Evolutionary conservation across 192 early-diverging fungal species (phyloP).

Genomic region (Gorgonomyces haynaldii): DNA sequence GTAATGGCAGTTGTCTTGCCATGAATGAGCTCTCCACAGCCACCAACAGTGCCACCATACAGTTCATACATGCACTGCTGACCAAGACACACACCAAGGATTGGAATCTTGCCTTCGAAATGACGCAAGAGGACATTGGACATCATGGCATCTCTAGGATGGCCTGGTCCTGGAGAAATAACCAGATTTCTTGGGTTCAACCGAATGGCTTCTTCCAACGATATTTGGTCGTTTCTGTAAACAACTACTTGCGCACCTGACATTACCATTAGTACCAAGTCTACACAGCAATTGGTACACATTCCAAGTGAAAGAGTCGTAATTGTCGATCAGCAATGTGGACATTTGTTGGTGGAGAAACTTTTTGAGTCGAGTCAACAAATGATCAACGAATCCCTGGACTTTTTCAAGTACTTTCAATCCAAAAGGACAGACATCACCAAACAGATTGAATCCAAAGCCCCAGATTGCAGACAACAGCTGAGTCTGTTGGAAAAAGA

Average conservation of each 20-base stretch:
- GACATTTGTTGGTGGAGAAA: too few relatives aligned
- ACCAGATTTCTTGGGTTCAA: slow-evolving; percentile 88
- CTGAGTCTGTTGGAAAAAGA: too few relatives aligned
- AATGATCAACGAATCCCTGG: too few relatives aligned
- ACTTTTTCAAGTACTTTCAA: too few relatives aligned
- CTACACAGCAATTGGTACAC: slow-evolving; percentile 89
- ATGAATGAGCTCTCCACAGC: slow-evolving; percentile 94
- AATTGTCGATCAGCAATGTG: slow-evolving; percentile 90
- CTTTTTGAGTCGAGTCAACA: too few relatives aligned
- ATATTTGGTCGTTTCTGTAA: slow-evolving; percentile 87
- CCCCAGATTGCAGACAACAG: too few relatives aligned
- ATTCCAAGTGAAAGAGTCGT: slow-evolving; percentile 99
- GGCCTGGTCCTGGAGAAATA: slow-evolving; percentile 91
- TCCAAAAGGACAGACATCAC: too few relatives aligned
- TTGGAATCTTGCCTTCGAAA: slow-evolving; percentile 90
- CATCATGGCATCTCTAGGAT: slow-evolving; percentile 84
- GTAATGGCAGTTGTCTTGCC: slow-evolving; percentile 86
- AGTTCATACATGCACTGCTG: slow-evolving; percentile 96
- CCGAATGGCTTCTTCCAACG: slow-evolving; percentile 67
- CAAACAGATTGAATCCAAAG: too few relatives aligned
- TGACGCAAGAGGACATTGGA: slow-evolving; percentile 74
- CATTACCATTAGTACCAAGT: slow-evolving; percentile 51
- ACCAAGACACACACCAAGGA: slow-evolving; percentile 93
- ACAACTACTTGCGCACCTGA: slow-evolving; percentile 90
- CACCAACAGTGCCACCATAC: slow-evolving; percentile 84